A percentile compares a stretch with the other conserved stretches of the same genome.
Conservation (phyloP, 106 monocot species). For the Narthecium ossifragum region DNA sequence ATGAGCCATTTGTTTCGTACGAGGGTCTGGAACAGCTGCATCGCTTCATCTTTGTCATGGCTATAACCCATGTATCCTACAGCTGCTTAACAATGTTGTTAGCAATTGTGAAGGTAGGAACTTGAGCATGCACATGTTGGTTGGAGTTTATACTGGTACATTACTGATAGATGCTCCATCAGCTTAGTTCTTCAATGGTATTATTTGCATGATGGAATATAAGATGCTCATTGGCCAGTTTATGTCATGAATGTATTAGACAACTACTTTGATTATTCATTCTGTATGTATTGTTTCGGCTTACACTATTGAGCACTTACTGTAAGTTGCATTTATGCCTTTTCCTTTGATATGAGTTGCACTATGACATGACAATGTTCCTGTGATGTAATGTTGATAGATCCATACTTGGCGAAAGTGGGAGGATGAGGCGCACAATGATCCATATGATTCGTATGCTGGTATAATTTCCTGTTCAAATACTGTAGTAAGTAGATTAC, state of each 20-base stretch:
- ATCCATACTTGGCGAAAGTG: constrained; percentile 96
- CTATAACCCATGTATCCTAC: constrained; percentile 90
- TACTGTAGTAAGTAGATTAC: too few relatives aligned
- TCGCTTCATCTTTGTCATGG: constrained; percentile 98
- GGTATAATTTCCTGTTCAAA: constrained; percentile 27
- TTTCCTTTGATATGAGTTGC: background rate
- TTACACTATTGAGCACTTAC: too few relatives aligned
- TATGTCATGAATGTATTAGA: too few relatives aligned
- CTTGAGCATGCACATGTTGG: too few relatives aligned
- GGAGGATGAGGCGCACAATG: constrained; percentile 88
- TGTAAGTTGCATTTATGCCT: too few relatives aligned
- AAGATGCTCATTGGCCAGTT: too few relatives aligned
- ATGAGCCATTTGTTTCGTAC: constrained; percentile 92
- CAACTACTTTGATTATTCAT: too few relatives aligned
- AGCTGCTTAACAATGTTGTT: constrained; percentile 96
- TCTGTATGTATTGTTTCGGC: too few relatives aligned
- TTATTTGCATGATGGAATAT: too few relatives aligned
- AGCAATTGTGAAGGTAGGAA: constrained; percentile 82
- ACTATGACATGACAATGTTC: background rate
- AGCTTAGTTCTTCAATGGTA: too few relatives aligned
- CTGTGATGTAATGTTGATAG: constrained; percentile 25
- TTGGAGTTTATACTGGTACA: too few relatives aligned
- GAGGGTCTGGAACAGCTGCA: constrained; percentile 95
- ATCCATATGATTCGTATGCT: constrained; percentile 50
- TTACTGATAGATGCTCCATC: too few relatives aligned